Conservation (phyloP, 202 grass and related monocot genomes). For the Setaria italica region DNA sequence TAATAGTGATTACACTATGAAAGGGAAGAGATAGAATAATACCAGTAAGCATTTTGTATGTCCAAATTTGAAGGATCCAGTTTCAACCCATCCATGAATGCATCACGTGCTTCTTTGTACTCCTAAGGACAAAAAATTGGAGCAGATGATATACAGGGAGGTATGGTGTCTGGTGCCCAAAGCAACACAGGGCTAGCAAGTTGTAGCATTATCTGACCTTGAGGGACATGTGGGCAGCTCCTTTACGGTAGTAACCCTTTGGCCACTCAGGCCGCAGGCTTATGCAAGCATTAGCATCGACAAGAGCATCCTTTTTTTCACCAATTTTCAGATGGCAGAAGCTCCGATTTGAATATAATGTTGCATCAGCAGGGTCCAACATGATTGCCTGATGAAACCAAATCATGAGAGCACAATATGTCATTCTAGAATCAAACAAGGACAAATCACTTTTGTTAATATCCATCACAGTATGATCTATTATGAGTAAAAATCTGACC, state of each 20-base stretch:
- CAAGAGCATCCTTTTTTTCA: conserved; percentile 3
- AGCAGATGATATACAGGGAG: not conserved
- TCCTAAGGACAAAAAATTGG: conserved; percentile 19
- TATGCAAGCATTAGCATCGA: conserved; percentile 49
- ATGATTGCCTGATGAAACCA: conserved; percentile 47
- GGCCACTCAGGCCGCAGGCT: conserved; percentile 24
- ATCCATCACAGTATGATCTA: not conserved
- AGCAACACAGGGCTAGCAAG: not conserved
- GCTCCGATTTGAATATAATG: conserved; percentile 50
- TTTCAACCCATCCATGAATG: conserved; percentile 41
- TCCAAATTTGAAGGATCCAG: conserved; percentile 32
- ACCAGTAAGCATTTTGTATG: conserved; percentile 34
- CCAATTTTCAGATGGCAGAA: conserved; percentile 43
- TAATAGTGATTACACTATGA: not conserved
- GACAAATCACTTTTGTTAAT: not conserved
- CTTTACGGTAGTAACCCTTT: conserved; percentile 56
- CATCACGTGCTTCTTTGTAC: conserved; percentile 46
- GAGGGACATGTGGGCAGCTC: conserved; percentile 42
- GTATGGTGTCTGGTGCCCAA: not conserved
- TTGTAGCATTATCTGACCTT: conserved; percentile 25
- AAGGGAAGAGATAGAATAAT: not conserved
- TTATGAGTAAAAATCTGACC: not conserved
- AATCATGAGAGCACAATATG: not conserved
- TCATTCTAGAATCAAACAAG: not conserved
- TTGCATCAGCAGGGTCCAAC: conserved; percentile 37